A percentile compares a stretch with the other conserved stretches of the same genome.
Conservation (phyloP, 106 monocot species). For the Phalaenopsis aphrodite region DNA sequence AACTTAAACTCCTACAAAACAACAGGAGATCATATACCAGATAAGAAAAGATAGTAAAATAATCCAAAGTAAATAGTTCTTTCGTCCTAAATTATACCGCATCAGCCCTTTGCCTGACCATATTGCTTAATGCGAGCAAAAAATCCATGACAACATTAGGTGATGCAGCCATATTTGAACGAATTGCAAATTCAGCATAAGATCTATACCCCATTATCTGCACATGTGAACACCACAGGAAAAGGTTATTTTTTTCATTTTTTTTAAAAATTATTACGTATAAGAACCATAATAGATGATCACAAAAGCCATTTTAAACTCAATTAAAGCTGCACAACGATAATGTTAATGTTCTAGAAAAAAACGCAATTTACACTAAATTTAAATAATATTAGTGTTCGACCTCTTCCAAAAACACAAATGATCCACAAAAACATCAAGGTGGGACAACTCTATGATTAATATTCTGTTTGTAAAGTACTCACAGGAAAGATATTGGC, state of each 20-base stretch:
- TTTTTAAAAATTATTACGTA: neutral
- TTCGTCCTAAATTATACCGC: constrained; percentile 38
- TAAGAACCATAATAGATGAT: neutral
- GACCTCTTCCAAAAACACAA: no score
- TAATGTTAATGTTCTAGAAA: neutral
- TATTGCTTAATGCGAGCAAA: constrained; percentile 49
- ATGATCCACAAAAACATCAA: no score
- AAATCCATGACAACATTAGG: constrained; percentile 63
- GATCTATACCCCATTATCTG: constrained; percentile 88
- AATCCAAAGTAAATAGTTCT: neutral
- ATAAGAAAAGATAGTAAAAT: neutral
- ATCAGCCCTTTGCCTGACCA: constrained; percentile 56
- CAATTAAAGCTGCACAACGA: neutral
- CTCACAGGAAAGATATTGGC: no score
- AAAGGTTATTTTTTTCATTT: neutral
- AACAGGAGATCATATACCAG: neutral
- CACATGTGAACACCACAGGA: constrained; percentile 2
- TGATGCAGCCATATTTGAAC: constrained; percentile 74
- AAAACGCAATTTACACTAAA: neutral
- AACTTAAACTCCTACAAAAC: constrained; percentile 48
- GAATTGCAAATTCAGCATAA: constrained; percentile 82
- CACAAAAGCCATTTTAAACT: neutral
- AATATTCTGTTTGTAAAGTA: no score
- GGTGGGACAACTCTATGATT: no score
- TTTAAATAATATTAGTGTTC: no score